Base-by-base conservation (phyloP, 2,329 filamentous ascomycete species). In the Talaromyces sp. region DNA sequence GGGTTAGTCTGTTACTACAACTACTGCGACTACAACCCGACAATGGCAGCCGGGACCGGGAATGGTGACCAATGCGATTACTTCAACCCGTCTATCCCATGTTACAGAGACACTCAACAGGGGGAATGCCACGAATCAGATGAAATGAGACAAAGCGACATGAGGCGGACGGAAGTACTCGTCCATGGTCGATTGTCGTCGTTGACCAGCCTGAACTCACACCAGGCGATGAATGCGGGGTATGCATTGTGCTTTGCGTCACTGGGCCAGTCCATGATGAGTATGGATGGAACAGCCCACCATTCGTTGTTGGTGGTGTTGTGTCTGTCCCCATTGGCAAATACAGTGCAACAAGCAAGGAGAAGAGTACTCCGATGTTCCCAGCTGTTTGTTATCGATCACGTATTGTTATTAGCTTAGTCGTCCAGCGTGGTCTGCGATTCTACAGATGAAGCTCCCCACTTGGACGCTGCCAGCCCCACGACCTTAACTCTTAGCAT, bases 221-320 rank as follows among this genome's bases (percentile, higher is more conserved):
- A 38, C 58, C 45, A 51, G 25, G n/a, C 43, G 38, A 58, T 38
- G 47, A 62, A 66, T 66, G 64, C 64, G 64, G 64, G 64, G 64
- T 66, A 66, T 63, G 64, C 64, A 45, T 31, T 13, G 13, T 40
- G 40, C 34, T 58, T 63, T 66, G 64, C 64, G 59, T 66, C 60
- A 63, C 53, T 58, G 38, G 36, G 0, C 36, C 56, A 59, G 38
- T 45, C 22, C 49, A 31, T 17, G 47, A 17, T 27, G 22, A 25
- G 47, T 51, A 27, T 10, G n/a, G 51, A 56, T 56, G 53, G 31
- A 36, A 22, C n/a, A 36, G 31, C 53, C 31, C 53, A 36, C 31
- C 7, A 19, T 31, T 11, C 31, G 17, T 31, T 19, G 13, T 36
- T 15, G 38, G 15, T 34, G 29, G n/a, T 36, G n/a, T 15, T 15